Evolutionary conservation across 805 yeast genomes (phyloP).

Genomic region (Trichomonascus vanleenenianus): DNA sequence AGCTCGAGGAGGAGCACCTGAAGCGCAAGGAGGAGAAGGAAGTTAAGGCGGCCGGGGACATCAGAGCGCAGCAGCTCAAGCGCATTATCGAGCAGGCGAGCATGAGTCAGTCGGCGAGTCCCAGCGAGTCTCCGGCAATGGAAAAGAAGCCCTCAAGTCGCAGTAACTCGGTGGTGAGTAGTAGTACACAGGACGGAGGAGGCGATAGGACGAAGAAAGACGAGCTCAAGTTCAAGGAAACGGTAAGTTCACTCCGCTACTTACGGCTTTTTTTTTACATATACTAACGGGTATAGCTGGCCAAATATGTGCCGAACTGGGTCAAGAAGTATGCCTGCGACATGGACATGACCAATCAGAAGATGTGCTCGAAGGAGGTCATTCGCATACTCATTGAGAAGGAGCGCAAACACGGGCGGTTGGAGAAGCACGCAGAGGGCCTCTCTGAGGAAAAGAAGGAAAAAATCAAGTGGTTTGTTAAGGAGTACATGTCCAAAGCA

Average conservation of each 20-base stretch:
- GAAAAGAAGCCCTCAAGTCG: constrained; percentile 20
- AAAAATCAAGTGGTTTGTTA: constrained; percentile 61
- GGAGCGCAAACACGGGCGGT: constrained; percentile 41
- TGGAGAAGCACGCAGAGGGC: constrained; percentile 39
- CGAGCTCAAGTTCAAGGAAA: constrained; percentile 11
- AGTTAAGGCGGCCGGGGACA: constrained; percentile 6
- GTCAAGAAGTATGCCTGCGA: constrained; percentile 71
- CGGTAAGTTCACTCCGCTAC: too few relatives aligned
- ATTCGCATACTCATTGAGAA: constrained; percentile 60
- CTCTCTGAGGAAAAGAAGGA: constrained; percentile 56
- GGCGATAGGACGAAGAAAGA: constrained; percentile 9
- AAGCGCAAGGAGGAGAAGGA: constrained; percentile 1
- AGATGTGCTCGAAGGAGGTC: constrained; percentile 68
- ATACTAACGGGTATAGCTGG: constrained; percentile 2
- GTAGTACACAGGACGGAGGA: not conserved
- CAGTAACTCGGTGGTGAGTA: constrained; percentile 1
- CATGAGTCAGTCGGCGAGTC: constrained; percentile 12
- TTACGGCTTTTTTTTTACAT: too few relatives aligned
- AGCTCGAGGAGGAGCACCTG: constrained; percentile 15
- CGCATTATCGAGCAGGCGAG: constrained; percentile 35
- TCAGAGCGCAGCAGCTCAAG: constrained; percentile 20
- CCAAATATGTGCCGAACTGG: constrained; percentile 55
- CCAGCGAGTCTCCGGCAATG: not conserved
- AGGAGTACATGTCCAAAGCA: constrained; percentile 19
- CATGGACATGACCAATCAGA: constrained; percentile 69